Conservation (phyloP, 441 rosid species). For the Cnidoscolus chayamansa region DNA sequence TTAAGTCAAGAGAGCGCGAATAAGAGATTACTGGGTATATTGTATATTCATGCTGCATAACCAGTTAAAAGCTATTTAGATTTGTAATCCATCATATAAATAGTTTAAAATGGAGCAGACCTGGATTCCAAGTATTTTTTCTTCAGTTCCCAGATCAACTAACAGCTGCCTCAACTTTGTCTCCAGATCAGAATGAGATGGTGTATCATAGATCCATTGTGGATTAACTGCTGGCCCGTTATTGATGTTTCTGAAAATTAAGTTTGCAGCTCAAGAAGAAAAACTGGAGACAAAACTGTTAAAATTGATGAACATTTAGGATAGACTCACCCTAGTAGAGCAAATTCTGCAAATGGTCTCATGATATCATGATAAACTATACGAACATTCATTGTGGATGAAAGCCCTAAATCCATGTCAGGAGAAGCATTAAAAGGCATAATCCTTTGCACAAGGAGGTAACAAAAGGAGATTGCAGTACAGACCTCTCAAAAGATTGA, state of each 20-base stretch:
- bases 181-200: slow-evolving; percentile 76
- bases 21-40: neutral
- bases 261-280: slow-evolving; percentile 27
- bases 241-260: slow-evolving; percentile 53
- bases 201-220: slow-evolving; percentile 72
- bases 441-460: slow-evolving; percentile 17
- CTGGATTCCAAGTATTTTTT: slow-evolving; percentile 91
- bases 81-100: slow-evolving; percentile 13
- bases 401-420: slow-evolving; percentile 59
- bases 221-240: slow-evolving; percentile 55
- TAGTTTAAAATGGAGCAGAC: slow-evolving; percentile 33
- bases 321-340: slow-evolving; percentile 69
- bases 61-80: neutral
- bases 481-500: slow-evolving; percentile 94
- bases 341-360: slow-evolving; percentile 99
- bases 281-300: slow-evolving; percentile 1
- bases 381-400: slow-evolving; percentile 78
- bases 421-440: slow-evolving; percentile 19
- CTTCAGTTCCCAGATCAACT: slow-evolving; percentile 70
- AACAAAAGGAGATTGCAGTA: slow-evolving; percentile 23
- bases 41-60: neutral
- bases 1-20: slow-evolving; percentile 6
- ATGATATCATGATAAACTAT: slow-evolving; percentile 86
- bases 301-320: slow-evolving; percentile 8
- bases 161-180: slow-evolving; percentile 78